Evolutionary conservation across 75 land plant species (phyloP).

Genomic region (Sequoiadendron giganteum): DNA sequence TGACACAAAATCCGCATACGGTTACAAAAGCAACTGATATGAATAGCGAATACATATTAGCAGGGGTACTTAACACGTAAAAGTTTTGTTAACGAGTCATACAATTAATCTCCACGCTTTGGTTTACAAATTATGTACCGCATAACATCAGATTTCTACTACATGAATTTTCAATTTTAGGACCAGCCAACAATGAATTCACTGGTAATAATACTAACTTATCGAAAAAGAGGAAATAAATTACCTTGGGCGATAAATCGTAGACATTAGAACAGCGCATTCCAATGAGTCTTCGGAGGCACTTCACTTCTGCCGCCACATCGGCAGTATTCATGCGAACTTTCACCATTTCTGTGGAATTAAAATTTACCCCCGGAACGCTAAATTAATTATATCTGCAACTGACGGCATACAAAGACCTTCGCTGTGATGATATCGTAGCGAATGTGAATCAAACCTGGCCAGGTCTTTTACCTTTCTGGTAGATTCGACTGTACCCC

Average conservation of each 20-base stretch:
- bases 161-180: not conserved
- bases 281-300: constrained; percentile 80
- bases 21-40: not conserved
- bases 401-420: not conserved
- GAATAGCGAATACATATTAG: not conserved
- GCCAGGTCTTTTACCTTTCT: not conserved
- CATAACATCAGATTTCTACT: not conserved
- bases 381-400: not conserved
- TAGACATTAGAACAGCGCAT: constrained; percentile 98
- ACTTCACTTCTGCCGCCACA: constrained; percentile 98
- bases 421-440: no score
- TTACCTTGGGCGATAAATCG: constrained; percentile 92
- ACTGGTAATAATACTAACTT: not conserved
- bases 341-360: constrained; percentile 76
- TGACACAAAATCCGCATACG: not conserved
- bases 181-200: not conserved
- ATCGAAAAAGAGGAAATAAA: not conserved
- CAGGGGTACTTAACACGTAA: not conserved
- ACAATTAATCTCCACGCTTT: not conserved
- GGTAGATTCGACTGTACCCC: no score
- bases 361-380: not conserved
- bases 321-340: constrained; percentile 99
- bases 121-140: not conserved
- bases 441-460: not conserved
- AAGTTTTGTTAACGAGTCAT: not conserved